phyloP scores from a whole-genome alignment of 140 eudicot species.

The Oenanthe javanica region DNA sequence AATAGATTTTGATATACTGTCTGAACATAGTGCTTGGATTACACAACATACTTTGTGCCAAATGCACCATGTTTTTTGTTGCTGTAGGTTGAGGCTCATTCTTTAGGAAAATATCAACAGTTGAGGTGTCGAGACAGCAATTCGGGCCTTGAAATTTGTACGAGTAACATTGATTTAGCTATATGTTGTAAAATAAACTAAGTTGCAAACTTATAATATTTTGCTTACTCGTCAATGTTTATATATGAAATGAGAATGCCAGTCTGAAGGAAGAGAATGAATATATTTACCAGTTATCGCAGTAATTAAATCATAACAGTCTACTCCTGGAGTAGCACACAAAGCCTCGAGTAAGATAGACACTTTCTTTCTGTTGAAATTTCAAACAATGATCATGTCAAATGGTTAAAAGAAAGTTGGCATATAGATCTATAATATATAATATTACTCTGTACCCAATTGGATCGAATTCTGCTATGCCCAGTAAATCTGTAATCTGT shows the following conservation, averaged over 20 bases:
- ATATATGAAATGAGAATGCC: not conserved
- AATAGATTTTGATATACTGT: not conserved
- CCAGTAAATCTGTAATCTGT: constrained; percentile 48
- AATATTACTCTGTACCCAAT: constrained; percentile 34
- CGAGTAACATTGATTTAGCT: not conserved
- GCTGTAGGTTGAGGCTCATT: constrained; percentile 84
- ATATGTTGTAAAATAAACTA: too few relatives aligned
- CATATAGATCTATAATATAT: not conserved
- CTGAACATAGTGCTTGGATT: not conserved
- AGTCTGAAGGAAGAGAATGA: not conserved
- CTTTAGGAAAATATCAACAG: constrained; percentile 43
- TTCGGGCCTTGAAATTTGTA: constrained; percentile 40
- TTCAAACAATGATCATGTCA: not conserved
- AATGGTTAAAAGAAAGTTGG: not conserved
- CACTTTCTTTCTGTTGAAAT: constrained; percentile 33
- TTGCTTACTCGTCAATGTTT: not conserved
- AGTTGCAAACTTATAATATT: too few relatives aligned
- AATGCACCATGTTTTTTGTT: constrained; percentile 70
- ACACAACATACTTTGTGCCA: constrained; percentile 66
- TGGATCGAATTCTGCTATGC: constrained; percentile 71
- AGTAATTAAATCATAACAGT: constrained; percentile 55
- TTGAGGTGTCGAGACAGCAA: constrained; percentile 71
- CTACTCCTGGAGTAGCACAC: constrained; percentile 53
- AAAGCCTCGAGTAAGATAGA: constrained; percentile 39
- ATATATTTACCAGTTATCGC: constrained; percentile 52